Evolutionary conservation across 1,139 yeast species (phyloP), one percentile per base, ranked within the genome.

Genomic region (Sugiyamaella novakii): DNA sequence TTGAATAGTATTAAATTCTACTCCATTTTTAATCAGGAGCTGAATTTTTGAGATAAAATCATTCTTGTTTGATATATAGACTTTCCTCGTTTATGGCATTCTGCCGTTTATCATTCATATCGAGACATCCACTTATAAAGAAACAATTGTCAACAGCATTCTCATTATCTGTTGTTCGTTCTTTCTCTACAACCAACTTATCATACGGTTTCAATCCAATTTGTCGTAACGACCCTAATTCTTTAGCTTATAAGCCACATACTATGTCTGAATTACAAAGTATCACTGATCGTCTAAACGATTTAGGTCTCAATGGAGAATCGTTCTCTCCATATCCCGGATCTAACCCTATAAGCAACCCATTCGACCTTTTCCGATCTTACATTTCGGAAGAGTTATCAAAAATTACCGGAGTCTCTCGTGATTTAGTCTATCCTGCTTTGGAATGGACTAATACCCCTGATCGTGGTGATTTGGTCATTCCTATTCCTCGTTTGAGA

Each of bases 401-500:
- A 55, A 74, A 77, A 56, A 75, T 94, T 58, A 76, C 95, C 17
- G 83, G 83, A 28, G 95, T 89, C 40, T 84, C 84, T 54, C 73
- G 78, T 54, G 72, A 74, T 10, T 68, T 87, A 45, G 87, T 91
- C 56, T 88, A 78, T 70, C 87, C 89, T 53, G 89, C 96, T 40
- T 78, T 92, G 63, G 98, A 92, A 70, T 81, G 94, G 75, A 89
- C 97, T 33, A 76, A 79, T 57, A 83, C 91, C 41, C 30, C 41
- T 10, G 97, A 88, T 53, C 86, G 94, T 66, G 98, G 98, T 63
- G 99, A 92, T 68, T 78, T 92, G 63, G 77, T 91, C 59, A 80
- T 92, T 51, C 98, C 99, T 37, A 78, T 92, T 44, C 98, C 98
- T 61, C 82, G 98, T 68, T 79, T 92, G 65, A 82, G 97, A 72